A percentile compares a stretch with the other conserved stretches of the same genome.
These are phyloP conservation scores for Tulasnella sp. DNA, from an alignment of 768 basidiomycete genomes.

Conservation along the genomic window DNA sequence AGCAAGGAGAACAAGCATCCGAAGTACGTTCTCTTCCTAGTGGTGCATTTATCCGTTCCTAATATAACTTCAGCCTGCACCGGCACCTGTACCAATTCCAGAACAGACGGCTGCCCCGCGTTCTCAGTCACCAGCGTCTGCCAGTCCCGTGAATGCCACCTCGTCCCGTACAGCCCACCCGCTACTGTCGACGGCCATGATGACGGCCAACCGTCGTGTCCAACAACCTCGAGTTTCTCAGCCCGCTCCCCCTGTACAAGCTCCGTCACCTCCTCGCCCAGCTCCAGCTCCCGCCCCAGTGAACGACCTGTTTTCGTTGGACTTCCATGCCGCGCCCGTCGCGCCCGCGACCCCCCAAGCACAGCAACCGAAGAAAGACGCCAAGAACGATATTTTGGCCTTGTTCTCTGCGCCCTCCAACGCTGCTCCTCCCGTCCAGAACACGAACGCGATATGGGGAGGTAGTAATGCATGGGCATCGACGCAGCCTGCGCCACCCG, in stretches of 20 bases:
- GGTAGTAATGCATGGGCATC: slow-evolving; percentile 42
- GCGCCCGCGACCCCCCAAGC: slow-evolving; percentile 24
- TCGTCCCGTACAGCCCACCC: slow-evolving; percentile 6
- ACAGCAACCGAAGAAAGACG: slow-evolving; percentile 44
- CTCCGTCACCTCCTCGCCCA: slow-evolving; percentile 14
- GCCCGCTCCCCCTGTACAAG: neutral
- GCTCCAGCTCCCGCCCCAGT: slow-evolving; percentile 28
- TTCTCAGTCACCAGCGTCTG: slow-evolving; percentile 1
- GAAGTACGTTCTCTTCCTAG: neutral
- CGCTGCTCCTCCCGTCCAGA: slow-evolving; percentile 23
- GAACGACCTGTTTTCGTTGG: slow-evolving; percentile 71
- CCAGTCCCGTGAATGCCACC: slow-evolving; percentile 6
- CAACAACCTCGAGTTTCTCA: neutral
- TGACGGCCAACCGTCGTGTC: slow-evolving; percentile 18
- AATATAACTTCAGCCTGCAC: slow-evolving; percentile 12
- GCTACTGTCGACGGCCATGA: slow-evolving; percentile 10
- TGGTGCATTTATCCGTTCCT: neutral
- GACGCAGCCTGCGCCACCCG: slow-evolving; percentile 21
- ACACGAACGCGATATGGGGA: slow-evolving; percentile 53
- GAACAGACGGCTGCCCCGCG: slow-evolving; percentile 22
- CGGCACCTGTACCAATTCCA: slow-evolving; percentile 23
- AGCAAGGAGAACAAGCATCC: slow-evolving; percentile 28
- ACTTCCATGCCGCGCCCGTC: slow-evolving; percentile 54
- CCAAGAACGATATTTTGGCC: slow-evolving; percentile 76
- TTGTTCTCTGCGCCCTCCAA: slow-evolving; percentile 47